These are phyloP conservation scores for Protea cynaroides DNA, from an alignment of 164 flowering plant genomes.

Conservation along the genomic window DNA sequence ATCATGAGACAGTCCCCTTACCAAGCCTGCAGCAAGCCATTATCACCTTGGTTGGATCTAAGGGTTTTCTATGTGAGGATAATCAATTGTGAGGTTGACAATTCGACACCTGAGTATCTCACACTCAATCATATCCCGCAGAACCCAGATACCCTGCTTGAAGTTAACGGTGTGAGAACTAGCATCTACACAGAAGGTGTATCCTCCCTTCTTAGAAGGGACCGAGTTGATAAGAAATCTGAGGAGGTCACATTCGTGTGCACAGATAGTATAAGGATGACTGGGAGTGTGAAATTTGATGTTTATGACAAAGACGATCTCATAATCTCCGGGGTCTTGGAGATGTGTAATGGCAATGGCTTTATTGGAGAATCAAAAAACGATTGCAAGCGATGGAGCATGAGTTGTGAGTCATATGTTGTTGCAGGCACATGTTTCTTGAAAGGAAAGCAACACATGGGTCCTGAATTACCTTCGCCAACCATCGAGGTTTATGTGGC, in stretches of 20 bases:
- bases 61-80: conserved; percentile 80
- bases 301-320: conserved; percentile 58
- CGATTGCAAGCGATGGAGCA: conserved; percentile 46
- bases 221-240: conserved; percentile 64
- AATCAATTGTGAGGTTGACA: conserved; percentile 59
- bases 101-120: conserved; percentile 61
- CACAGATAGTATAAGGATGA: conserved; percentile 68
- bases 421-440: conserved; percentile 41
- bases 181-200: conserved; percentile 54
- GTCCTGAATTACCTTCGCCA: conserved; percentile 47
- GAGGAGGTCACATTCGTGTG: conserved; percentile 79
- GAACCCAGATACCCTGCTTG: conserved; percentile 59
- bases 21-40: conserved; percentile 24
- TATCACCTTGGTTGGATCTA: conserved; percentile 67
- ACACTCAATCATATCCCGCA: conserved; percentile 71
- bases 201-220: conserved; percentile 56
- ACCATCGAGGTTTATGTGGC: conserved; percentile 78
- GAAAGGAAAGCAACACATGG: conserved; percentile 41
- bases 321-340: conserved; percentile 61
- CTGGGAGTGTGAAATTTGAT: conserved; percentile 74
- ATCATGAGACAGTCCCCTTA: conserved; percentile 20
- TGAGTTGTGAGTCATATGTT: conserved; percentile 57
- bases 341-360: conserved; percentile 49
- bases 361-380: conserved; percentile 34
- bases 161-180: conserved; percentile 64